Conservation (phyloP, 257 asterid genomes). For the Mitragyna speciosa region DNA sequence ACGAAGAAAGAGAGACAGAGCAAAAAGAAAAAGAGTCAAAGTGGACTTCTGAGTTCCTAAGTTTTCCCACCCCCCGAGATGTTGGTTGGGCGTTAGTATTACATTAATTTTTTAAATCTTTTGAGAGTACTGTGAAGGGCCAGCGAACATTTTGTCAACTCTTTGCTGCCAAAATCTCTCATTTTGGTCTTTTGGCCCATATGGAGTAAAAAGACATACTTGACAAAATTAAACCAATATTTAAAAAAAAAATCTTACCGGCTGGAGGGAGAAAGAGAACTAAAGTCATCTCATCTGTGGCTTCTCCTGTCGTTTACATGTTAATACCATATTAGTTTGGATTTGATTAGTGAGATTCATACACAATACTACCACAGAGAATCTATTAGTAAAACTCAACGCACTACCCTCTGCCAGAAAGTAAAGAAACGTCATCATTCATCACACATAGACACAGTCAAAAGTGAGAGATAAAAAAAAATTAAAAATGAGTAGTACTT, state of each 20-base stretch:
- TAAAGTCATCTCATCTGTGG: conserved; percentile 1
- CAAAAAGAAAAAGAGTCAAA: not conserved
- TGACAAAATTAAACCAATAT: not conserved
- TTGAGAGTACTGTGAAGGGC: not conserved
- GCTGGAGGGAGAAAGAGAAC: not conserved
- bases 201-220: not conserved
- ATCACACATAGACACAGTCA: conserved; percentile 5
- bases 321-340: not conserved
- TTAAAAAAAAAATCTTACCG: not conserved
- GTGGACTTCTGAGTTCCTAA: not conserved
- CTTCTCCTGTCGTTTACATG: conserved; percentile 16
- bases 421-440: conserved; percentile 18
- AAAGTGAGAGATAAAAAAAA: conserved; percentile 3
- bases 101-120: not conserved
- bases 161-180: conserved; percentile 1
- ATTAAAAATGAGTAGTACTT: not conserved
- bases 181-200: not conserved
- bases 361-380: conserved; percentile 11
- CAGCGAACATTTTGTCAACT: not conserved
- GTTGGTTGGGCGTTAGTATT: conserved; percentile 17
- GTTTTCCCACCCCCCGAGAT: not conserved
- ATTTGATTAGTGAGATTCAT: not conserved
- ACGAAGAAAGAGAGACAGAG: not conserved
- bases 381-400: conserved; percentile 16
- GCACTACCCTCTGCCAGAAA: conserved; percentile 10